Percentiles rank a stretch among this genome's conserved stretches.
phyloP scores from a whole-genome alignment of 768 basidiomycete species.

The Cyclocybe aegerita region DNA sequence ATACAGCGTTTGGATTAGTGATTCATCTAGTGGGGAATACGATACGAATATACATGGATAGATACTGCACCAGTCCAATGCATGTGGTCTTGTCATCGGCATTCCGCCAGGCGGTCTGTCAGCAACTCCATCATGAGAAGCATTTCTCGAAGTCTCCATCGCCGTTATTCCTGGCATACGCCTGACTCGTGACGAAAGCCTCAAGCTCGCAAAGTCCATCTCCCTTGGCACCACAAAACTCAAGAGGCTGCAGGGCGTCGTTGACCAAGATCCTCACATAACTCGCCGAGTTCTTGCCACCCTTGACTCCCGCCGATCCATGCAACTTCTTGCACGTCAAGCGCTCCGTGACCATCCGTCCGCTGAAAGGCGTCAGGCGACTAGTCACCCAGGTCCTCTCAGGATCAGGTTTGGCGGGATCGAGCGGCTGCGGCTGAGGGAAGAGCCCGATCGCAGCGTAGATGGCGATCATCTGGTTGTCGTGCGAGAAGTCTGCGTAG shows the following conservation, averaged over 20 bases:
- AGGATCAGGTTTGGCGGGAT: slow-evolving; percentile 31
- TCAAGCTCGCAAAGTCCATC: slow-evolving; percentile 64
- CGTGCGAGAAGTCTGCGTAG: slow-evolving; percentile 84
- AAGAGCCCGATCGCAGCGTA: slow-evolving; percentile 63
- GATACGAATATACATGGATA: too few relatives aligned
- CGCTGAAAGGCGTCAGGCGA: slow-evolving; percentile 72
- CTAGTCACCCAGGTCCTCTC: slow-evolving; percentile 53
- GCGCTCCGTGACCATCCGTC: slow-evolving; percentile 72
- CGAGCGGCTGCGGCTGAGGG: slow-evolving; percentile 31
- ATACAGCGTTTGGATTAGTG: too few relatives aligned
- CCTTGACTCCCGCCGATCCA: neutral
- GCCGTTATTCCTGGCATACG: slow-evolving; percentile 65
- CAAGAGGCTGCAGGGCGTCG: slow-evolving; percentile 63
- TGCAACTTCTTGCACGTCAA: slow-evolving; percentile 40
- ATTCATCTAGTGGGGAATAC: too few relatives aligned
- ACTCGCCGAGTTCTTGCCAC: slow-evolving; percentile 22
- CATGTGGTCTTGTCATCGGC: too few relatives aligned
- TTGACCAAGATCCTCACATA: slow-evolving; percentile 80
- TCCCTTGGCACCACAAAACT: slow-evolving; percentile 53
- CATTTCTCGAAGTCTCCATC: slow-evolving; percentile 73
- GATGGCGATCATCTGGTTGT: slow-evolving; percentile 82
- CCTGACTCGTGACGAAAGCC: slow-evolving; percentile 70
- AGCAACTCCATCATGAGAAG: slow-evolving; percentile 9
- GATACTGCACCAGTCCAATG: too few relatives aligned
- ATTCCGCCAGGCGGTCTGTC: too few relatives aligned